Percentiles rank a stretch among this genome's conserved stretches.
These are phyloP conservation scores for Pseudocercospora pini-densiflorae DNA, from an alignment of 2,329 filamentous ascomycete genomes.

Conservation along the genomic window DNA sequence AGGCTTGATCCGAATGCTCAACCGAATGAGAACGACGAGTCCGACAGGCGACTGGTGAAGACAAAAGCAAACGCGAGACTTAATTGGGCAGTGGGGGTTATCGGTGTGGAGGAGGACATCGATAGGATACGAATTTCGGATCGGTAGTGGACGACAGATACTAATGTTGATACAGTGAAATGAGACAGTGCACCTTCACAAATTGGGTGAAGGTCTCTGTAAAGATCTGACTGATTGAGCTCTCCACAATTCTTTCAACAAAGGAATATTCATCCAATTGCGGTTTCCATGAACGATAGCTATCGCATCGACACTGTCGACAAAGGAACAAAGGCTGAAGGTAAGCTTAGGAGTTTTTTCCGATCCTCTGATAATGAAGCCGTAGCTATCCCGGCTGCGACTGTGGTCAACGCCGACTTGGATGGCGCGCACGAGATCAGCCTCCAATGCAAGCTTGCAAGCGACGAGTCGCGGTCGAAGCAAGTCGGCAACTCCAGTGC, in stretches of 20 bases:
- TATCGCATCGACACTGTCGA: neutral
- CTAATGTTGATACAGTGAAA: constrained; percentile 3
- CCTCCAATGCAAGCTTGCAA: neutral
- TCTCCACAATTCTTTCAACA: neutral
- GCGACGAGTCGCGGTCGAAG: neutral
- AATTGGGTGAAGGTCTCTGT: neutral
- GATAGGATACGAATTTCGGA: constrained; percentile 21
- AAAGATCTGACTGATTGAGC: neutral
- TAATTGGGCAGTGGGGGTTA: constrained; percentile 77
- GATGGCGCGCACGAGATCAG: neutral
- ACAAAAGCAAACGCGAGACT: constrained; percentile 67
- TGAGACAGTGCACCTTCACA: neutral
- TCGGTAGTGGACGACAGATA: constrained; percentile 4
- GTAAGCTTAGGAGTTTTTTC: neutral
- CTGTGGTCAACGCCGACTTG: neutral
- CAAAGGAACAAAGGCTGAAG: neutral
- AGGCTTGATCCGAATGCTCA: constrained; percentile 33
- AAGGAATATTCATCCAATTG: neutral
- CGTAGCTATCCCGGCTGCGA: neutral
- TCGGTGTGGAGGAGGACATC: constrained; percentile 79
- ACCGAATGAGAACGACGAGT: constrained; percentile 33
- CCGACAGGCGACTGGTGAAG: constrained; percentile 61
- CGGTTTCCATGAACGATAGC: neutral
- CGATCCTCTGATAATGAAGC: neutral
- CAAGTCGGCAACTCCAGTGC: neutral